Base-by-base conservation (phyloP, 768 basidiomycete genomes). In the Crepidotus variabilis region DNA sequence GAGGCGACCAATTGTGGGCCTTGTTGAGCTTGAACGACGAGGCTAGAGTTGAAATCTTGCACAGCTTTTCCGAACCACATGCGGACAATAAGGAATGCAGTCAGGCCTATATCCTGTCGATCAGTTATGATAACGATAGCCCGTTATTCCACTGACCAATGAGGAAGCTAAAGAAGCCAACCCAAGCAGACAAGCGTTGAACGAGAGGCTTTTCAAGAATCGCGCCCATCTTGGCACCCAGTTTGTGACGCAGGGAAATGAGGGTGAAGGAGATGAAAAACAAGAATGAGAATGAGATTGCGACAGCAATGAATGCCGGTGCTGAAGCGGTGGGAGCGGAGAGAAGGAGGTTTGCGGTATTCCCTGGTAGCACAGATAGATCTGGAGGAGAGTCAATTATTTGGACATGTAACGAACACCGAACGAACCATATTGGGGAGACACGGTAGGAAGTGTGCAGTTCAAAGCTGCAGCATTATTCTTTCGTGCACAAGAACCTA, bases 31-130 rank as follows among this genome's bases (percentile, higher is more conserved):
- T 79, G 78, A 8, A 77, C 67, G 22, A 72, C 59, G 51, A 92
- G 84, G 51, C 75, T 82, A 46, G 72, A 65, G 66, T 92, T 92
- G 71, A 92, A 92, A 64, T 90, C 89, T 52, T 85, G 80, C 0
- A 86, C 83, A 1, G 88, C 84, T 69, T 91, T 90, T 18, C 85
- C 88, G 59, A 90, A 90, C 82, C 86, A 90, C 81, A 92, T 88
- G 58, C 87, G 83, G 52, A 88, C 71, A 57, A 92, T 77, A 18
- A 90, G 75, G 72, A 88, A 88, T 8, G 86, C 75, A 2, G 83
- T 83, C 56, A 89, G 68, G 13, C 88, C 89, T 90, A n/a, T 47
- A n/a, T 45, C 28, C 13, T 8, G 39, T 16, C 23, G 20, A n/a
- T 18, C 21, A 49, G 11, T 34, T 49, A 14, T 16, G 36, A 3